phyloP scores from a whole-genome alignment of 805 yeast species.

The Metschnikowia hibisci region DNA sequence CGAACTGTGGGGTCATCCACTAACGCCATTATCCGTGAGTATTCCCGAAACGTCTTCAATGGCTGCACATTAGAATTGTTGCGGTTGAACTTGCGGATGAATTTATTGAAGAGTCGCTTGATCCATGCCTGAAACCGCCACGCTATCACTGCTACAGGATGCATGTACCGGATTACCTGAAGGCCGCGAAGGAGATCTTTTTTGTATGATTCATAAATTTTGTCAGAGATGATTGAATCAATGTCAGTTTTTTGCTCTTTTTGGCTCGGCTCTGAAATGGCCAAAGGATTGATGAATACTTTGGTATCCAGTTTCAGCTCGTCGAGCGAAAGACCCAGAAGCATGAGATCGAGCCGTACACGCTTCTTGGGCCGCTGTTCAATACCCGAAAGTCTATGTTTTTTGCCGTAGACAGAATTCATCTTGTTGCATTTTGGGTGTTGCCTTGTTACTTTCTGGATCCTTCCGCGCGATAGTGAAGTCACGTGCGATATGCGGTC shows the following conservation, averaged over 20 bases:
- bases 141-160: slow-evolving; percentile 23
- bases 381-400: neutral
- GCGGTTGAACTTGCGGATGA: slow-evolving; percentile 27
- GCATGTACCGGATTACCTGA: slow-evolving; percentile 25
- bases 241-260: slow-evolving; percentile 8
- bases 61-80: slow-evolving; percentile 7
- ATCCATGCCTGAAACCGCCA: slow-evolving; percentile 35
- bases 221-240: slow-evolving; percentile 22
- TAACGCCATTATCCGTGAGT: slow-evolving; percentile 24
- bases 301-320: slow-evolving; percentile 6
- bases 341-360: slow-evolving; percentile 28
- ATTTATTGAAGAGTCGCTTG: slow-evolving; percentile 32
- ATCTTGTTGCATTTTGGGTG: neutral
- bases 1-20: slow-evolving; percentile 16
- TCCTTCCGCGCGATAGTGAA: slow-evolving; percentile 1
- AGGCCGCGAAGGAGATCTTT: slow-evolving; percentile 16
- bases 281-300: slow-evolving; percentile 12
- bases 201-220: slow-evolving; percentile 23
- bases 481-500: neutral
- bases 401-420: neutral
- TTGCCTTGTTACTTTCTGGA: slow-evolving; percentile 1
- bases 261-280: slow-evolving; percentile 6
- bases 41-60: slow-evolving; percentile 20
- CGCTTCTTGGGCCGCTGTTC: slow-evolving; percentile 18
- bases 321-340: slow-evolving; percentile 22